Conservation (phyloP, 257 asterid genomes). For the Leptodermis oblonga region DNA sequence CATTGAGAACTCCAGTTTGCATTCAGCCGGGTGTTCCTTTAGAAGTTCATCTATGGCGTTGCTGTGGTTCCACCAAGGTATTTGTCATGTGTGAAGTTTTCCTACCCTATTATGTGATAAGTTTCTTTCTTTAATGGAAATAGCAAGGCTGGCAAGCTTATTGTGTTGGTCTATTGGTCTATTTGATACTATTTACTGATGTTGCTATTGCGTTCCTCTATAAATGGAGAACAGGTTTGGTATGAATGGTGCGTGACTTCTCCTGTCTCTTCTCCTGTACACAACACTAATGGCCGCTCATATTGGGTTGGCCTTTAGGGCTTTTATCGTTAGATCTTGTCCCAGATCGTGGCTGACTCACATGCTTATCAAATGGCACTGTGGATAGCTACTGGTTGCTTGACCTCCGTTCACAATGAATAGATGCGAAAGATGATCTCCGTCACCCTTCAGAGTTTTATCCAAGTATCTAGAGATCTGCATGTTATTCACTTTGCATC, state of each 20-base stretch:
- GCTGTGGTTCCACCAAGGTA: constrained; percentile 93
- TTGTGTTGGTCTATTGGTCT: not conserved
- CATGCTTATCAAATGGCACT: not conserved
- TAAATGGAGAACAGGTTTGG: constrained; percentile 63
- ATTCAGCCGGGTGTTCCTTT: constrained; percentile 58
- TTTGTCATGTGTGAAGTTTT: not conserved
- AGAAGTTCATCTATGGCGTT: constrained; percentile 89
- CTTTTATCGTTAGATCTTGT: not conserved
- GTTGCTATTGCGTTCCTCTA: not conserved
- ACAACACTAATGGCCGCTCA: constrained; percentile 89
- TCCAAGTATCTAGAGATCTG: too few species aligned
- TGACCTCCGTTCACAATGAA: too few species aligned
- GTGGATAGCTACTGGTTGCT: too few species aligned
- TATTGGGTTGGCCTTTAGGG: constrained; percentile 84
- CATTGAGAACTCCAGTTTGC: constrained; percentile 71
- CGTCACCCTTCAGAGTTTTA: too few species aligned
- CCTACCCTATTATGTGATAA: too few species aligned
- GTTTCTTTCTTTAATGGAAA: not conserved
- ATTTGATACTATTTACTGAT: not conserved
- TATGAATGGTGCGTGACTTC: constrained; percentile 88
- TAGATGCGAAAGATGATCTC: too few species aligned
- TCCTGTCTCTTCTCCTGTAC: constrained; percentile 69
- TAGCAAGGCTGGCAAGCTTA: not conserved
- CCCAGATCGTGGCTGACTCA: not conserved
- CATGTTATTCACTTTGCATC: too few species aligned